Conservation (phyloP, 2,329 filamentous ascomycete species). For the Capronia americana region DNA sequence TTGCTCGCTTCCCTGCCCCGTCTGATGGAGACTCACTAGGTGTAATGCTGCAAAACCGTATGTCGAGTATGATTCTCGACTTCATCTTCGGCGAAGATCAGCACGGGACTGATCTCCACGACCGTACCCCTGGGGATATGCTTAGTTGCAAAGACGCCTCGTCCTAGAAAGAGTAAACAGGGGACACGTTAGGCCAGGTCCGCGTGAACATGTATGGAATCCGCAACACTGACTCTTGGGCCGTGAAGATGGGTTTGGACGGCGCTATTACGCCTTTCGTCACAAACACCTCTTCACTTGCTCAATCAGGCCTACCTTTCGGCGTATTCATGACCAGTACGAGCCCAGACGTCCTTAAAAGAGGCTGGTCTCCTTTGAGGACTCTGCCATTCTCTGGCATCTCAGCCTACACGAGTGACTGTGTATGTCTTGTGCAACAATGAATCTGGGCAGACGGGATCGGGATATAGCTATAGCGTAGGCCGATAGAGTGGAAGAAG, state of each 20-base stretch:
- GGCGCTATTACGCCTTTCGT: neutral
- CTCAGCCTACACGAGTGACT: neutral
- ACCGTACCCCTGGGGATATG: conserved; percentile 39
- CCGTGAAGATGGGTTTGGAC: neutral
- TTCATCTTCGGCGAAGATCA: conserved; percentile 55
- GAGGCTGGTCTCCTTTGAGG: conserved; percentile 29
- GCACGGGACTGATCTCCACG: conserved; percentile 41
- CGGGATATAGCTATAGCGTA: neutral
- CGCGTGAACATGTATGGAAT: neutral
- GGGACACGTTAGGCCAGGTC: conserved; percentile 16
- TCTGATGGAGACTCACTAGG: conserved; percentile 51
- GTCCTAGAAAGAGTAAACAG: conserved; percentile 33
- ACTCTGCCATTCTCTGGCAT: conserved; percentile 32
- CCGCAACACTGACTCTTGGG: neutral
- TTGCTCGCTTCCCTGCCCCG: neutral
- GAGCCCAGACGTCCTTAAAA: conserved; percentile 34
- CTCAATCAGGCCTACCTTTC: conserved; percentile 35
- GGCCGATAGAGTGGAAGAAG: neutral
- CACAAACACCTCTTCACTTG: neutral
- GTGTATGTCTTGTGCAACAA: neutral
- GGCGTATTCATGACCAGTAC: conserved; percentile 38
- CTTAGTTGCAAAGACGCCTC: conserved; percentile 42
- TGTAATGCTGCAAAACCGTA: conserved; percentile 60
- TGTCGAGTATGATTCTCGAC: conserved; percentile 54
- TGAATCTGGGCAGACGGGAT: neutral